phyloP scores from a whole-genome alignment of 768 basidiomycete genomes.

The Royoungia palumana region DNA sequence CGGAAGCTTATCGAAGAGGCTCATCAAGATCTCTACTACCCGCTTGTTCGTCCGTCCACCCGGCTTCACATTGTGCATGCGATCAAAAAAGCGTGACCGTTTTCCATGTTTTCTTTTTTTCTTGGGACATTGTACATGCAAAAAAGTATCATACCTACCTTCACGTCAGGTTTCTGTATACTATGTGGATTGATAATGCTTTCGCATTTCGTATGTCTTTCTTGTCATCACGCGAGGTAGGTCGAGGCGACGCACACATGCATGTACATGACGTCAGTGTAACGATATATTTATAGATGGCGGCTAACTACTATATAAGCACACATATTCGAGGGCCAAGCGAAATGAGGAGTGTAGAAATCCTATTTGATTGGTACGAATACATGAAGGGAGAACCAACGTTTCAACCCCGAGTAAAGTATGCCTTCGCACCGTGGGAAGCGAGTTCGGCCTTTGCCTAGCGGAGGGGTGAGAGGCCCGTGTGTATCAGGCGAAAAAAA shows the following conservation, averaged over 20 bases:
- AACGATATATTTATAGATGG: conserved; percentile 15
- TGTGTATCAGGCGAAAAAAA: not conserved
- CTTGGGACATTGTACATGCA: conserved; percentile 22
- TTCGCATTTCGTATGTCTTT: conserved; percentile 60
- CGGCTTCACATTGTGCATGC: conserved; percentile 62
- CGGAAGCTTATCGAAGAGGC: conserved; percentile 58
- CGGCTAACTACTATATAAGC: not conserved
- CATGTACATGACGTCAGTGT: conserved; percentile 8
- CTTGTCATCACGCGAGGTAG: not conserved
- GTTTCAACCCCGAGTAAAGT: conserved; percentile 83
- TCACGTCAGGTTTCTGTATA: conserved; percentile 13
- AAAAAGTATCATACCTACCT: conserved; percentile 29
- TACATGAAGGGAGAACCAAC: conserved; percentile 20
- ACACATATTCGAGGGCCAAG: too few species aligned
- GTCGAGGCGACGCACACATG: not conserved
- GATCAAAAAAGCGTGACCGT: conserved; percentile 27
- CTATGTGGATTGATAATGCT: conserved; percentile 75
- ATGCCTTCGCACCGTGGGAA: conserved; percentile 80
- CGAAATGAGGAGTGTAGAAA: not conserved
- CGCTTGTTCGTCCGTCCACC: conserved; percentile 47
- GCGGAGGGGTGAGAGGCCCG: conserved; percentile 10
- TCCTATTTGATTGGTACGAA: conserved; percentile 9
- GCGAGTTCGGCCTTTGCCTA: conserved; percentile 85
- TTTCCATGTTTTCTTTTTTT: not conserved
- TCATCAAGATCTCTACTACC: conserved; percentile 63